Conservation (phyloP, 192 early-diverging fungal genomes). For the Mortierella alpina region DNA sequence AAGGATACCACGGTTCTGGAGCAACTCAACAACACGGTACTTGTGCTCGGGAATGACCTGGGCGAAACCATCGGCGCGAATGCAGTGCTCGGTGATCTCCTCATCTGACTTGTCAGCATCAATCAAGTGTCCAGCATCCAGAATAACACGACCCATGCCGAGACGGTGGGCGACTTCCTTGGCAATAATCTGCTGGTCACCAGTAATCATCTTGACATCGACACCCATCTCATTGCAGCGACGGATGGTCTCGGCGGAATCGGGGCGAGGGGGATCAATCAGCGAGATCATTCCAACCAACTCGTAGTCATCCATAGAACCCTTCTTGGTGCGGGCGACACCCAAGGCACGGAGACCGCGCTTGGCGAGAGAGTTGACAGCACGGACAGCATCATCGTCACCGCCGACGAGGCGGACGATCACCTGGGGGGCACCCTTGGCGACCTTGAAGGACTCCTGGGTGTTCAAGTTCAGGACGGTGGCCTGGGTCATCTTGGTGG, state of each 20-base stretch:
- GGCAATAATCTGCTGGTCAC: constrained; percentile 95
- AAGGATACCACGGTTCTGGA: constrained; percentile 85
- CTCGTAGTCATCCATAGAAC: constrained; percentile 73
- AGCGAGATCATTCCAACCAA: constrained; percentile 93
- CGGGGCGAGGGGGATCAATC: constrained; percentile 89
- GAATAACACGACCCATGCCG: constrained; percentile 91
- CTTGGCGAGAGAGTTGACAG: constrained; percentile 83
- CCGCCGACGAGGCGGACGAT: constrained; percentile 84
- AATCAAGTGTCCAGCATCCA: constrained; percentile 87
- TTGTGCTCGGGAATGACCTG: constrained; percentile 99
- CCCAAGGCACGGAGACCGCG: constrained; percentile 92
- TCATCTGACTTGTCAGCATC: constrained; percentile 82
- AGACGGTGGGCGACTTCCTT: constrained; percentile 92
- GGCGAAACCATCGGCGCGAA: constrained; percentile 93
- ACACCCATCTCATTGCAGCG: constrained; percentile 90
- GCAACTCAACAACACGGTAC: constrained; percentile 92
- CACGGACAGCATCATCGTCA: constrained; percentile 81
- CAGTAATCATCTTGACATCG: constrained; percentile 96
- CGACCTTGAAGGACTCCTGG: constrained; percentile 85
- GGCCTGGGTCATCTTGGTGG: constrained; percentile 91
- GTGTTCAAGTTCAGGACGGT: constrained; percentile 84
- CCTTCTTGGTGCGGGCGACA: constrained; percentile 83
- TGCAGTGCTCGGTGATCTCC: constrained; percentile 84
- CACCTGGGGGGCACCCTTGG: constrained; percentile 95
- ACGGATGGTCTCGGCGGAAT: constrained; percentile 87